Conservation (phyloP, 768 basidiomycete species). For the Amanita exitialis region DNA sequence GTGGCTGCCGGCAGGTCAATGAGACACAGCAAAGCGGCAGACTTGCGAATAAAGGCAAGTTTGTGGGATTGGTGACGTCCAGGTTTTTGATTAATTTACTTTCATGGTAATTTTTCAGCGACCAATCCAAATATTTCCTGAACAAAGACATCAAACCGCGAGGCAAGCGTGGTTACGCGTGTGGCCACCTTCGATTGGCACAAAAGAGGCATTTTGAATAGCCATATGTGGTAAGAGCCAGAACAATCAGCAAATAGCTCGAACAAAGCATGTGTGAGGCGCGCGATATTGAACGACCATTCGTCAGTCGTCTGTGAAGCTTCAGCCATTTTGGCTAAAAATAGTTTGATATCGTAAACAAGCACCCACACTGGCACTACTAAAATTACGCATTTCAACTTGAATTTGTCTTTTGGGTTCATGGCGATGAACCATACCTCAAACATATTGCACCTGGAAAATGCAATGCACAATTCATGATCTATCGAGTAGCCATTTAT, state of each 20-base stretch:
- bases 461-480: no score
- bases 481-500: no score
- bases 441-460: no score
- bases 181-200: not conserved
- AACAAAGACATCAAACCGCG: not conserved
- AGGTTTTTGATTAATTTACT: not conserved
- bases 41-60: not conserved
- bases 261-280: not conserved
- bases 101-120: not conserved
- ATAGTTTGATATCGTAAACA: no score
- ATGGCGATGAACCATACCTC: no score
- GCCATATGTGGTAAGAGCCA: not conserved
- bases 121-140: conserved; percentile 1
- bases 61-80: not conserved
- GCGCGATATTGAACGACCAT: not conserved
- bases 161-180: not conserved
- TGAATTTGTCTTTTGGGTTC: no score
- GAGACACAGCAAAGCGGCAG: not conserved
- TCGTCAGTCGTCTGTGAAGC: no score
- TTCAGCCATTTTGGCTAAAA: no score
- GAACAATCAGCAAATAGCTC: not conserved
- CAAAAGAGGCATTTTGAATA: not conserved
- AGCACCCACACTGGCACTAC: no score
- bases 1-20: not conserved
- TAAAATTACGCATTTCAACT: no score